Percentiles rank a stretch among this genome's conserved stretches.
Evolutionary conservation across 257 asterid genomes (phyloP).

Genomic region (Solanum megistacrolobum): DNA sequence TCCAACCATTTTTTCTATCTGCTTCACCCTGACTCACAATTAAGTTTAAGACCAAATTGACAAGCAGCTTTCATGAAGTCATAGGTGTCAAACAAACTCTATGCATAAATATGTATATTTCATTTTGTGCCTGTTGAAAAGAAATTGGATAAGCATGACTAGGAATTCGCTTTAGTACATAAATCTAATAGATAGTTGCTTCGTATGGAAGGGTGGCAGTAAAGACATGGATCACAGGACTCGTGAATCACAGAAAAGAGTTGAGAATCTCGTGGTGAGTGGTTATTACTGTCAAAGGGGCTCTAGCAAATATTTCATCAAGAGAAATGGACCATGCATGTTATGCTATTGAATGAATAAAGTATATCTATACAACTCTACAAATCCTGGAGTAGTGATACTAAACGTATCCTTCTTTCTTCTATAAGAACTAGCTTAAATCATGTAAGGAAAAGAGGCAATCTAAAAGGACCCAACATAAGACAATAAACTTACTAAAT

Average conservation of each 20-base stretch:
- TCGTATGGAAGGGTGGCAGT: not conserved
- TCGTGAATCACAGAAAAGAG: not conserved
- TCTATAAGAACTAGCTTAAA: not conserved
- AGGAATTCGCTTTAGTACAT: not conserved
- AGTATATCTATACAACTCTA: not conserved
- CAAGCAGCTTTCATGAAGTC: not conserved
- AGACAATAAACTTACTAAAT: constrained; percentile 48
- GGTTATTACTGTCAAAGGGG: not conserved
- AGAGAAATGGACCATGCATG: not conserved
- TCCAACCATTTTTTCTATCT: not conserved
- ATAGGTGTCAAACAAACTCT: not conserved
- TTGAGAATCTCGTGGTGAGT: not conserved
- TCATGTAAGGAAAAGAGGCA: constrained; percentile 1
- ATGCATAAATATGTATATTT: not conserved
- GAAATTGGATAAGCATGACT: not conserved
- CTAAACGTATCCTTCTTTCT: not conserved
- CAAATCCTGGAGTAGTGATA: not conserved
- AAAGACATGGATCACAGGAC: not conserved
- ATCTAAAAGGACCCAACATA: not conserved
- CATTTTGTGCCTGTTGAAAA: not conserved
- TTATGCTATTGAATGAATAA: not conserved
- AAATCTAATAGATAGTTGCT: not conserved
- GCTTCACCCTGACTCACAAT: not conserved
- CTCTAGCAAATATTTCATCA: not conserved
- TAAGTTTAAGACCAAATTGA: not conserved